These are phyloP conservation scores for Leucocoprinus leucothites DNA, from an alignment of 768 basidiomycete genomes.

Conservation along the genomic window DNA sequence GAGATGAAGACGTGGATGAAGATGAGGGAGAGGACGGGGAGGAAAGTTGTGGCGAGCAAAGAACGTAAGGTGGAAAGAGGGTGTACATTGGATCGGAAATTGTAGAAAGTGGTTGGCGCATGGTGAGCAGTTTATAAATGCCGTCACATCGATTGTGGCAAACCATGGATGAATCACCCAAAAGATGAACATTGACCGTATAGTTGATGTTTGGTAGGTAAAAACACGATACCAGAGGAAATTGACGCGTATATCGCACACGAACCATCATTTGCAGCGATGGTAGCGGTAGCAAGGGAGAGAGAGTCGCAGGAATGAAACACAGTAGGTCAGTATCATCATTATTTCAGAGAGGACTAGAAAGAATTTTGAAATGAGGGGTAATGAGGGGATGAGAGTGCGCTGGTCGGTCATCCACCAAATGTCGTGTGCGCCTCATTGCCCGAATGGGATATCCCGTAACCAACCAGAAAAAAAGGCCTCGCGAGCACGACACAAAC, in stretches of 20 bases:
- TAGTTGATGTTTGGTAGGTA: not conserved
- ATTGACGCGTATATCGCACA: not conserved
- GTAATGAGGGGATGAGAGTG: too few relatives aligned
- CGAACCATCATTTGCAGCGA: not conserved
- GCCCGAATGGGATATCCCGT: not conserved
- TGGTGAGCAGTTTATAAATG: not conserved
- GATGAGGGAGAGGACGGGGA: not conserved
- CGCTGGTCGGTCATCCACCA: not conserved
- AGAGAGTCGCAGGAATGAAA: not conserved
- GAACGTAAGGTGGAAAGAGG: slow-evolving; percentile 19
- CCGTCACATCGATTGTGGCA: not conserved
- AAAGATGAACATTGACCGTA: not conserved
- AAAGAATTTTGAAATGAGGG: too few relatives aligned
- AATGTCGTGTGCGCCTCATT: not conserved
- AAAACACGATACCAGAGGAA: not conserved
- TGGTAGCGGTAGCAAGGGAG: not conserved
- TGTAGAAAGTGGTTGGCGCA: not conserved
- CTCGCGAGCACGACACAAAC: not conserved
- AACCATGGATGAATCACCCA: not conserved
- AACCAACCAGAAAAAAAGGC: not conserved
- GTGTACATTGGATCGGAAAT: not conserved
- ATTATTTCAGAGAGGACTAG: not conserved
- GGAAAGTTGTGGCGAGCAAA: not conserved
- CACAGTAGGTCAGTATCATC: not conserved
- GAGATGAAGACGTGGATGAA: not conserved